Conservation (phyloP, 257 asterid species). For the Jacaranda mimosifolia region DNA sequence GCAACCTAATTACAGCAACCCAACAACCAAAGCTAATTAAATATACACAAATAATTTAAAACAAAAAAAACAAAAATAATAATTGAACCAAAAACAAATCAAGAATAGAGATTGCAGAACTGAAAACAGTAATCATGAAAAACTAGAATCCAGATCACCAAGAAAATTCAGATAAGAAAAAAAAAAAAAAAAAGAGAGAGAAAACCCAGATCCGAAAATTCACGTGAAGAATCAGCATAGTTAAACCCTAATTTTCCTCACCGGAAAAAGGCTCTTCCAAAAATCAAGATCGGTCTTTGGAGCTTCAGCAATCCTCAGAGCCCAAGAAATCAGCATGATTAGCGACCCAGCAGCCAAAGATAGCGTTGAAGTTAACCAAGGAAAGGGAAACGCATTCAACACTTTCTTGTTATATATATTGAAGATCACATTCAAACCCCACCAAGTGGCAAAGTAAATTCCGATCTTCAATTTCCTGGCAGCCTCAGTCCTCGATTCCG, state of each 20-base stretch:
- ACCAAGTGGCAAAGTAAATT: conserved; percentile 90
- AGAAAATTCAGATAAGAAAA: conserved; percentile 7
- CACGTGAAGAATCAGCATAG: not conserved
- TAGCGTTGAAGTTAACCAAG: conserved; percentile 94
- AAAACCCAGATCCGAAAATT: conserved; percentile 23
- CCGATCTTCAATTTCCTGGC: conserved; percentile 87
- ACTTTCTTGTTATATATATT: conserved; percentile 94
- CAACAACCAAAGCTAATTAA: conserved; percentile 21
- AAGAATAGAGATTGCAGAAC: conserved; percentile 14
- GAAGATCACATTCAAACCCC: conserved; percentile 91
- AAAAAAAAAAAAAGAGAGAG: too few relatives aligned
- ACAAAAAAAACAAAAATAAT: not conserved
- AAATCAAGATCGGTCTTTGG: conserved; percentile 96
- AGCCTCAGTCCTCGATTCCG: conserved; percentile 58
- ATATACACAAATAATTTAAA: not conserved
- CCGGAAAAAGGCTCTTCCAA: conserved; percentile 98
- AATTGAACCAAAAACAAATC: not conserved
- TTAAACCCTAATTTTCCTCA: conserved; percentile 40
- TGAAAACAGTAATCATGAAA: not conserved
- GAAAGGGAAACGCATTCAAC: conserved; percentile 86
- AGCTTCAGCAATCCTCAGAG: conserved; percentile 76
- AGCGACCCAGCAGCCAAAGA: conserved; percentile 92
- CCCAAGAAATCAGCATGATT: conserved; percentile 92
- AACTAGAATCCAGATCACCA: conserved; percentile 20
- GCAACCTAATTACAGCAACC: conserved; percentile 69